These are phyloP conservation scores for Magnolia kwangsiensis DNA, from an alignment of 164 flowering plant species.

Conservation along the genomic window DNA sequence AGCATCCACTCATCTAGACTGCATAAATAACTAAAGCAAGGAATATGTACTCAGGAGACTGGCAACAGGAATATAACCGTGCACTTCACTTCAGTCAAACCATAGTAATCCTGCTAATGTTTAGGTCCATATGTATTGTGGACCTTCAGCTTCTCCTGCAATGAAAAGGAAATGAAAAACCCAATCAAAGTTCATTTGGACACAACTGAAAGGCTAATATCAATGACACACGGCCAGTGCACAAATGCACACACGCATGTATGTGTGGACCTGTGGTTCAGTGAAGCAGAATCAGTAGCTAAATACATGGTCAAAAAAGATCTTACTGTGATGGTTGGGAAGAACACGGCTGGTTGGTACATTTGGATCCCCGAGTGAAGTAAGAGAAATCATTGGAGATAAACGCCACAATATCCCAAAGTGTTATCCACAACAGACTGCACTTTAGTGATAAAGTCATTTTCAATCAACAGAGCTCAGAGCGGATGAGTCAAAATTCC, in stretches of 20 bases:
- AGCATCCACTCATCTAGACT: too few relatives aligned
- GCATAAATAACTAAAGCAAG: not conserved
- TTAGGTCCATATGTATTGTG: not conserved
- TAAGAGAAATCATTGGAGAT: not conserved
- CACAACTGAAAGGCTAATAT: not conserved
- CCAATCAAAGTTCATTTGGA: constrained; percentile 3
- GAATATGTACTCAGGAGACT: not conserved
- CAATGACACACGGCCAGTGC: not conserved
- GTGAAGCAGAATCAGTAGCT: too few relatives aligned
- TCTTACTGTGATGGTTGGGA: not conserved
- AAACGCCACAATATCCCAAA: not conserved
- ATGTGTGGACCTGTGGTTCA: too few relatives aligned
- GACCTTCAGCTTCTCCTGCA: constrained; percentile 3
- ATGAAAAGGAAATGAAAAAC: not conserved
- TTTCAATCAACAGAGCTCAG: not conserved
- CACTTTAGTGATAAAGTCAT: not conserved
- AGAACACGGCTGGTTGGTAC: not conserved
- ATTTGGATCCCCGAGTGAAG: not conserved
- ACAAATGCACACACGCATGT: too few relatives aligned
- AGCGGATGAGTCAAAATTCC: not conserved
- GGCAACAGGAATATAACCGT: not conserved
- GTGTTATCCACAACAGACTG: not conserved
- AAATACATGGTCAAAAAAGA: too few relatives aligned
- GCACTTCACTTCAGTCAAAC: not conserved
- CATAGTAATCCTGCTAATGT: not conserved